Evolutionary conservation across 805 yeast genomes (phyloP).

Genomic region (Cyberlindnera mississippiensis): DNA sequence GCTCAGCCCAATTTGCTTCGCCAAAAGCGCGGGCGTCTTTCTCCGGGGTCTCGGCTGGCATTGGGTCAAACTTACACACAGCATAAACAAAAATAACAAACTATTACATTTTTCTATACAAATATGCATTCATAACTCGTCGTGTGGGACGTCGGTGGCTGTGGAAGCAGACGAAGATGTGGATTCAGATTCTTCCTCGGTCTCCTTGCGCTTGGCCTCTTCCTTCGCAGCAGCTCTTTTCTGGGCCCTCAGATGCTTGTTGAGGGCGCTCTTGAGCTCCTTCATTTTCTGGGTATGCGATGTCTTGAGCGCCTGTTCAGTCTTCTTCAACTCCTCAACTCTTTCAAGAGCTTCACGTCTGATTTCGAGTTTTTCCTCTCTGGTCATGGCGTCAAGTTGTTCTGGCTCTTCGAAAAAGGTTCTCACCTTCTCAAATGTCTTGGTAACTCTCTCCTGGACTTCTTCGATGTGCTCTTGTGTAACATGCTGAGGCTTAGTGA

Average conservation of each 20-base stretch:
- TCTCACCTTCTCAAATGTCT: constrained; percentile 28
- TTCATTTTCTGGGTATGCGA: constrained; percentile 30
- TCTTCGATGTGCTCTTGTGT: constrained; percentile 28
- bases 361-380: constrained; percentile 32
- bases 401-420: constrained; percentile 25
- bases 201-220: constrained; percentile 4
- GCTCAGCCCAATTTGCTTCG: too few species aligned
- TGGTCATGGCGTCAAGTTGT: constrained; percentile 14
- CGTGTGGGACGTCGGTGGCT: constrained; percentile 6
- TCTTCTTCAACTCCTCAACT: constrained; percentile 15
- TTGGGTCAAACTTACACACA: too few species aligned
- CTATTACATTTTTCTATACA: neutral
- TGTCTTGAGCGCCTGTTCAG: constrained; percentile 18
- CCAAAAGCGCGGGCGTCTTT: too few species aligned
- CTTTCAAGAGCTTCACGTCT: constrained; percentile 27
- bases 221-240: constrained; percentile 21
- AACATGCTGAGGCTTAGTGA: constrained; percentile 30
- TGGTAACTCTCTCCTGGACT: constrained; percentile 24
- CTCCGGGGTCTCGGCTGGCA: too few species aligned
- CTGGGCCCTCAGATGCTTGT: constrained; percentile 17
- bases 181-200: constrained; percentile 1
- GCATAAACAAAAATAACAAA: neutral
- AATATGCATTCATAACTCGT: constrained; percentile 12
- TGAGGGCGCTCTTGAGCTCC: constrained; percentile 23
- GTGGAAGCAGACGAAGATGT: neutral